Conservation (phyloP, 768 basidiomycete genomes). For the Polyporus arcularius region DNA sequence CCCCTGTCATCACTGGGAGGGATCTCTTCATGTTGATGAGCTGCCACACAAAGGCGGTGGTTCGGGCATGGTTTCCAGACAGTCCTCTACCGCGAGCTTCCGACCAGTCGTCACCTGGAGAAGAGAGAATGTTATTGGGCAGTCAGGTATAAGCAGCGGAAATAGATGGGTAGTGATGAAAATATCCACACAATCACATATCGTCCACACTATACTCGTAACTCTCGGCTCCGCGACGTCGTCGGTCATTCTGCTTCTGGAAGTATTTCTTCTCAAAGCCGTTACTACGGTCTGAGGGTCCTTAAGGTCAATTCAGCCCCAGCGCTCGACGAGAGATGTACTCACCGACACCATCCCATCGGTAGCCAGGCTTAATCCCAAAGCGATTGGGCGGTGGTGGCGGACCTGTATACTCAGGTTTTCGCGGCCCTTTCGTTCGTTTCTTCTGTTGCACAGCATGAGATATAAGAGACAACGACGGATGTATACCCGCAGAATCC, state of each 20-base stretch:
- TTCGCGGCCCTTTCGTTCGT: conserved; percentile 68
- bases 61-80: too few relatives aligned
- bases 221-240: conserved; percentile 69
- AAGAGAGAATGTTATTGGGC: too few relatives aligned
- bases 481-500: not conserved
- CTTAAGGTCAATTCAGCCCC: too few relatives aligned
- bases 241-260: conserved; percentile 76
- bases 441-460: conserved; percentile 58
- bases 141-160: not conserved
- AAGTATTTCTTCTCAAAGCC: conserved; percentile 95
- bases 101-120: too few relatives aligned
- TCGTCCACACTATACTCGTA: conserved; percentile 91
- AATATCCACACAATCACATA: conserved; percentile 55
- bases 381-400: conserved; percentile 94
- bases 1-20: too few relatives aligned
- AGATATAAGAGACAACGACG: not conserved
- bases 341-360: conserved; percentile 98
- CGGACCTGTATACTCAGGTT: conserved; percentile 86
- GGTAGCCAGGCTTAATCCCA: conserved; percentile 90
- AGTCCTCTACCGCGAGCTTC: too few relatives aligned
- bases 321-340: conserved; percentile 10
- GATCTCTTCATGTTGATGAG: too few relatives aligned
- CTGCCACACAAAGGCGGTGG: too few relatives aligned
- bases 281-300: conserved; percentile 73
- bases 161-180: not conserved